phyloP scores from a whole-genome alignment of 371 early-diverging fungal genomes.

The Mucor lusitanicus region DNA sequence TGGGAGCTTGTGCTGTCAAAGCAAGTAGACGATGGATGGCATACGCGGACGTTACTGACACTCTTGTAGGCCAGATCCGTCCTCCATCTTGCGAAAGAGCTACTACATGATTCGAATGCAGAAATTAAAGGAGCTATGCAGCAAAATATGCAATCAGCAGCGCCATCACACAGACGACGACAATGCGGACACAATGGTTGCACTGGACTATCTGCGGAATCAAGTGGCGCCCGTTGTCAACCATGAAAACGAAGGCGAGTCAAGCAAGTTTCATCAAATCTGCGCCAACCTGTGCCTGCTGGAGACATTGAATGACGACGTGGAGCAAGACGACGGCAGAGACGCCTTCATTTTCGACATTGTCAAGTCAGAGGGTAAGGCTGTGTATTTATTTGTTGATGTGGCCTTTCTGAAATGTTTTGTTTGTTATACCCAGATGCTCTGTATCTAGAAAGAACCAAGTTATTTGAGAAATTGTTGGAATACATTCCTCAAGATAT shows the following conservation, averaged over 20 bases:
- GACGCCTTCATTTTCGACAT: not conserved
- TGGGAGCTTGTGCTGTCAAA: constrained; percentile 77
- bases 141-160: not conserved
- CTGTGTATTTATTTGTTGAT: not conserved
- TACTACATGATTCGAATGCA: constrained; percentile 69
- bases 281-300: constrained; percentile 59
- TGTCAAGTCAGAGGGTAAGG: constrained; percentile 14
- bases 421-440: constrained; percentile 11
- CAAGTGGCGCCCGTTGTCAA: constrained; percentile 69
- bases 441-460: constrained; percentile 54
- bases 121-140: constrained; percentile 68
- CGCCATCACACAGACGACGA: not conserved
- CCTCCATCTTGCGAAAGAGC: constrained; percentile 61
- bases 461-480: constrained; percentile 71
- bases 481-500: constrained; percentile 78
- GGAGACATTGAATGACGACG: not conserved
- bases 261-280: constrained; percentile 66
- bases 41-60: not conserved
- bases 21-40: constrained; percentile 32
- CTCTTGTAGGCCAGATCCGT: constrained; percentile 62
- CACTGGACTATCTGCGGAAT: constrained; percentile 71
- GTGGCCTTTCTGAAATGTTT: not conserved
- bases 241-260: constrained; percentile 63
- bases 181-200: constrained; percentile 34
- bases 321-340: not conserved